Evolutionary conservation across 306 rosid genomes (phyloP).

Genomic region (Datisca glomerata): DNA sequence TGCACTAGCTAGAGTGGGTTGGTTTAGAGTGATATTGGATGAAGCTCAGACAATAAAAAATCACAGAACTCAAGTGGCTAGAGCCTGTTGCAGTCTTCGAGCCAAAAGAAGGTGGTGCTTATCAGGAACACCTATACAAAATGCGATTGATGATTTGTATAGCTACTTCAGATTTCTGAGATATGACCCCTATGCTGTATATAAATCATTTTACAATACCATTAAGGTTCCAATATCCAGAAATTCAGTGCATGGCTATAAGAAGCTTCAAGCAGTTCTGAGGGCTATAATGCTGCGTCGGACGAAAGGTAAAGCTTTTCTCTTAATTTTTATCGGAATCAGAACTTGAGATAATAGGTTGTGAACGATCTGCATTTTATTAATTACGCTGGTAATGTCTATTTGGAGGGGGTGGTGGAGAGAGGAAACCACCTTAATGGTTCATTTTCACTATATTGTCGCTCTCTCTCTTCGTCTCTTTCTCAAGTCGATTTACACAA

Average conservation of each 20-base stretch:
- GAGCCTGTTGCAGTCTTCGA: conserved; percentile 95
- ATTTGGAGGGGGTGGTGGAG: no score
- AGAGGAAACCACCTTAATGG: no score
- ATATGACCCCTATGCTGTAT: conserved; percentile 87
- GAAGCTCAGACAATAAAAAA: conserved; percentile 99
- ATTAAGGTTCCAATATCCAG: conserved; percentile 88
- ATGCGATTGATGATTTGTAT: conserved; percentile 82
- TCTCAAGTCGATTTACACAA: no score
- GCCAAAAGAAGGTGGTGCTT: conserved; percentile 99
- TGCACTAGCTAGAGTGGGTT: conserved; percentile 80
- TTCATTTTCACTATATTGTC: no score
- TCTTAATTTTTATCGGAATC: neutral
- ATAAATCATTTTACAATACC: conserved; percentile 70
- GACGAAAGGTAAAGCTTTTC: conserved; percentile 60
- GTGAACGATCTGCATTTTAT: no score
- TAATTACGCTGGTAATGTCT: no score
- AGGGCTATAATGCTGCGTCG: conserved; percentile 99
- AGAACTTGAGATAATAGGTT: no score
- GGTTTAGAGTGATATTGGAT: conserved; percentile 93
- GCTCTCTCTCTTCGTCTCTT: no score
- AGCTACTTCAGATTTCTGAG: conserved; percentile 94
- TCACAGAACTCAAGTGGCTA: conserved; percentile 98
- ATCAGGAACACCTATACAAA: conserved; percentile 97
- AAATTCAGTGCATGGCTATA: conserved; percentile 77
- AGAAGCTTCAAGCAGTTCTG: conserved; percentile 95